Evolutionary conservation across 73 alveolate genomes (phyloP).

Genomic region (Paramecium sexaurelia): DNA sequence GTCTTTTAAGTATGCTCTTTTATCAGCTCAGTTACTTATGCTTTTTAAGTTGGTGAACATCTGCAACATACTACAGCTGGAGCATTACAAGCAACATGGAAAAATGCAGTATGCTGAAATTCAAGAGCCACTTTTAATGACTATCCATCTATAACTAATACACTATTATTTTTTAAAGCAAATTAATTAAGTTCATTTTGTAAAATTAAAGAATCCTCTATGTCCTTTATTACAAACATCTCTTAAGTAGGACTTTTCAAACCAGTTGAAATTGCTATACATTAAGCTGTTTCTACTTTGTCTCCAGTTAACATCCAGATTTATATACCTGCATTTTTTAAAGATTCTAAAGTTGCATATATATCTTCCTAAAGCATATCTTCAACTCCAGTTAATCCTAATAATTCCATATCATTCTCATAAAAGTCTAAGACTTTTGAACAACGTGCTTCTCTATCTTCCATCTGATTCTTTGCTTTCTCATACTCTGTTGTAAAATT

Average conservation of each 20-base stretch:
- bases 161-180: slow-evolving; percentile 49
- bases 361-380: slow-evolving; percentile 93
- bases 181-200: slow-evolving; percentile 41
- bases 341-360: slow-evolving; percentile 80
- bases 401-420: slow-evolving; percentile 88
- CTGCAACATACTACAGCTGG: slow-evolving; percentile 96
- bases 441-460: slow-evolving; percentile 80
- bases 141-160: slow-evolving; percentile 73
- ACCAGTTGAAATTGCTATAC: slow-evolving; percentile 88
- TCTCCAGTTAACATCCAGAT: slow-evolving; percentile 97
- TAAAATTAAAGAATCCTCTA: slow-evolving; percentile 60
- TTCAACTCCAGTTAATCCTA: slow-evolving; percentile 96
- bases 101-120: slow-evolving; percentile 50
- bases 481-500: slow-evolving; percentile 76
- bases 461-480: slow-evolving; percentile 84
- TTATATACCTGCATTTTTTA: slow-evolving; percentile 90
- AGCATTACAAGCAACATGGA: slow-evolving; percentile 66
- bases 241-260: slow-evolving; percentile 66
- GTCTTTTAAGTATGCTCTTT: slow-evolving; percentile 86
- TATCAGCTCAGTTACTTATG: slow-evolving; percentile 83
- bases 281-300: slow-evolving; percentile 95
- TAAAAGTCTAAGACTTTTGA: slow-evolving; percentile 77
- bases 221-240: slow-evolving; percentile 61
- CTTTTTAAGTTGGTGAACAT: slow-evolving; percentile 97
- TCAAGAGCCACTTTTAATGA: slow-evolving; percentile 54